These are phyloP conservation scores for Cenchrus americanus DNA, from an alignment of 176 grass and related monocot species.

Conservation along the genomic window DNA sequence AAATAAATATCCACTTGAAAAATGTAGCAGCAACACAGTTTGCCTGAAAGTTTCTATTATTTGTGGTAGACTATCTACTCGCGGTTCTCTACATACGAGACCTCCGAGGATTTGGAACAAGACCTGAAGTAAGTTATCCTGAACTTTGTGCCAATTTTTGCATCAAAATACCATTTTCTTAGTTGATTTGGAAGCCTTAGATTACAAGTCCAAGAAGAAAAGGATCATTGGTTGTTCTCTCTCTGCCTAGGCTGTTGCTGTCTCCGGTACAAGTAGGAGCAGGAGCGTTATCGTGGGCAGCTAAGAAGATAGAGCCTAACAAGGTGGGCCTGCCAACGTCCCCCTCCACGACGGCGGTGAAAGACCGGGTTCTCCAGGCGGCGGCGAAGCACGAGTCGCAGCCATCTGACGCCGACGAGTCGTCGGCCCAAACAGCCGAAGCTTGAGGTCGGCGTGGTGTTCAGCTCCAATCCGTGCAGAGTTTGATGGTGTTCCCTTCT, in stretches of 20 bases:
- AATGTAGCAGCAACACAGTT: neutral
- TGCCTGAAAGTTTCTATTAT: conserved; percentile 39
- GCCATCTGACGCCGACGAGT: conserved; percentile 64
- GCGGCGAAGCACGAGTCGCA: conserved; percentile 93
- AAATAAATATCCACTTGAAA: conserved; percentile 7
- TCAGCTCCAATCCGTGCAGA: neutral
- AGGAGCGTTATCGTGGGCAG: conserved; percentile 64
- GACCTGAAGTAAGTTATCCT: conserved; percentile 68
- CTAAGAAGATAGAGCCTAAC: conserved; percentile 76
- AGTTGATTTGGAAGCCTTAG: neutral
- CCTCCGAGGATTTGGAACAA: conserved; percentile 68
- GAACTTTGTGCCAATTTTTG: neutral
- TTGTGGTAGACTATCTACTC: conserved; percentile 61
- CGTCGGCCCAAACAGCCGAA: conserved; percentile 58
- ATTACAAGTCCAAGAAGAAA: neutral
- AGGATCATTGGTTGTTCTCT: neutral
- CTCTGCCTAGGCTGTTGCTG: conserved; percentile 59
- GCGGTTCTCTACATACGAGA: conserved; percentile 66
- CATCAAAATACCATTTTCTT: neutral
- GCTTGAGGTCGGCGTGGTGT: conserved; percentile 16
- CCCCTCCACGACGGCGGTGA: conserved; percentile 87
- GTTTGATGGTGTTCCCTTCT: conserved; percentile 3
- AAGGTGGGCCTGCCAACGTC: conserved; percentile 81
- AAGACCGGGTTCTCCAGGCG: conserved; percentile 84
- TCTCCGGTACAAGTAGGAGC: conserved; percentile 66